phyloP scores from a whole-genome alignment of 2,329 filamentous ascomycete genomes.

The Hypoxylon sp. region DNA sequence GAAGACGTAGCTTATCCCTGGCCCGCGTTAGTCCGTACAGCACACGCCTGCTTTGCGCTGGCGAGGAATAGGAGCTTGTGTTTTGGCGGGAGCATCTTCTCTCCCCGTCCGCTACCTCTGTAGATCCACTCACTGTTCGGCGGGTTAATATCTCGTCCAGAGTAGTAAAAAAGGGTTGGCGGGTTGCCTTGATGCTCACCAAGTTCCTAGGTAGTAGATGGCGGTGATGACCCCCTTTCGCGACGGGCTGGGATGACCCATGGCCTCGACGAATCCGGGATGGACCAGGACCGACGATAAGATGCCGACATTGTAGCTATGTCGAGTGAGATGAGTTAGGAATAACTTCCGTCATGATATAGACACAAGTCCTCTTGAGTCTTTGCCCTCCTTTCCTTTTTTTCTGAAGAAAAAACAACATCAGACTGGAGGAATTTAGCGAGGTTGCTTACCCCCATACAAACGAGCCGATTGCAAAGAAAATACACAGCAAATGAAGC shows the following conservation, averaged over 20 bases:
- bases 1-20: slow-evolving; percentile 58
- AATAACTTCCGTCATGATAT: too few relatives aligned
- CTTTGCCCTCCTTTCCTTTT: too few relatives aligned
- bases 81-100: neutral
- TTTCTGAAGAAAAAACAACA: neutral
- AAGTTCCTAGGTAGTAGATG: slow-evolving; percentile 66
- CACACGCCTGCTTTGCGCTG: neutral
- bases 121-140: slow-evolving; percentile 14
- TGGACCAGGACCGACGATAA: slow-evolving; percentile 64
- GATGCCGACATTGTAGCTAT: slow-evolving; percentile 65
- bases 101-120: neutral
- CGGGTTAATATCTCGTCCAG: neutral
- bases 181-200: slow-evolving; percentile 38
- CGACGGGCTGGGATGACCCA: slow-evolving; percentile 54
- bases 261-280: slow-evolving; percentile 58
- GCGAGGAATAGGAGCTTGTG: too few relatives aligned
- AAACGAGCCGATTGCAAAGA: slow-evolving; percentile 64
- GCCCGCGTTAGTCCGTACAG: neutral
- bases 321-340: neutral
- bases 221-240: slow-evolving; percentile 62
- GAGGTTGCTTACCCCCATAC: slow-evolving; percentile 59
- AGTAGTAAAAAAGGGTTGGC: neutral
- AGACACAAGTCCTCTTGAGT: too few relatives aligned
- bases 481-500: slow-evolving; percentile 57
- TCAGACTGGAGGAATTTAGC: neutral